These are phyloP conservation scores for Xanthoconium stramineum DNA, from an alignment of 768 basidiomycete species.

Conservation along the genomic window DNA sequence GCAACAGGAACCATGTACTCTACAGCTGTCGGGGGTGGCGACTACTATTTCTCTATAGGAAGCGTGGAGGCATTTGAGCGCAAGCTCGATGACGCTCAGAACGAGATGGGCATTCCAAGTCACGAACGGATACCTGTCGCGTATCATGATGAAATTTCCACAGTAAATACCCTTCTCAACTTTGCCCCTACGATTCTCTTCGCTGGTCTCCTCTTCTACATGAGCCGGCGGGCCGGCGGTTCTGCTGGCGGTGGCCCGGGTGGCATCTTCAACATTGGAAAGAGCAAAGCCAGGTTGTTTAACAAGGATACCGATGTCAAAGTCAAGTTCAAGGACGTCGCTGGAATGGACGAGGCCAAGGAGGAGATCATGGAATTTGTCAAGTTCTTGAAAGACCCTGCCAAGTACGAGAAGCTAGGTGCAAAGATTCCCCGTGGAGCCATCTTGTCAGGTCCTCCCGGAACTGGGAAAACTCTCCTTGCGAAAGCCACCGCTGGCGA, in stretches of 20 bases:
- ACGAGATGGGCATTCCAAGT: conserved; percentile 86
- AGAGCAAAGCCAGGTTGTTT: conserved; percentile 91
- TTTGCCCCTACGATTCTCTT: conserved; percentile 95
- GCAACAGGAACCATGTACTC: conserved; percentile 80
- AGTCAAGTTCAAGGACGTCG: conserved; percentile 93
- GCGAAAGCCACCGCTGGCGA: conserved; percentile 99
- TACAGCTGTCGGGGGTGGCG: conserved; percentile 47
- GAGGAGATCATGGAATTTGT: conserved; percentile 99
- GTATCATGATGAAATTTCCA: conserved; percentile 92
- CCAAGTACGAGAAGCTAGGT: conserved; percentile 91
- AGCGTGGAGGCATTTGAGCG: conserved; percentile 96
- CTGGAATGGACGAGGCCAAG: conserved; percentile 99
- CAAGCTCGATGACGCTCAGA: conserved; percentile 90
- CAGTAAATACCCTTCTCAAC: conserved; percentile 75
- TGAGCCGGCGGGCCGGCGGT: conserved; percentile 67
- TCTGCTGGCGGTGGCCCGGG: conserved; percentile 65
- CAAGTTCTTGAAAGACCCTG: conserved; percentile 95
- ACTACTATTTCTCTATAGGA: conserved; percentile 95
- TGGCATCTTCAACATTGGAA: conserved; percentile 96
- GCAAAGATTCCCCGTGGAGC: conserved; percentile 97
- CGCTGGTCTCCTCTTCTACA: conserved; percentile 85
- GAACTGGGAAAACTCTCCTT: conserved; percentile 96
- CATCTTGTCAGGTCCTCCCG: conserved; percentile 92
- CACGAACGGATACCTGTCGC: conserved; percentile 95
- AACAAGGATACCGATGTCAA: conserved; percentile 96